Percentiles rank a stretch among this genome's conserved stretches.
Conservation (phyloP, 2,329 filamentous ascomycete genomes). For the Neocatenulostroma microsporum region DNA sequence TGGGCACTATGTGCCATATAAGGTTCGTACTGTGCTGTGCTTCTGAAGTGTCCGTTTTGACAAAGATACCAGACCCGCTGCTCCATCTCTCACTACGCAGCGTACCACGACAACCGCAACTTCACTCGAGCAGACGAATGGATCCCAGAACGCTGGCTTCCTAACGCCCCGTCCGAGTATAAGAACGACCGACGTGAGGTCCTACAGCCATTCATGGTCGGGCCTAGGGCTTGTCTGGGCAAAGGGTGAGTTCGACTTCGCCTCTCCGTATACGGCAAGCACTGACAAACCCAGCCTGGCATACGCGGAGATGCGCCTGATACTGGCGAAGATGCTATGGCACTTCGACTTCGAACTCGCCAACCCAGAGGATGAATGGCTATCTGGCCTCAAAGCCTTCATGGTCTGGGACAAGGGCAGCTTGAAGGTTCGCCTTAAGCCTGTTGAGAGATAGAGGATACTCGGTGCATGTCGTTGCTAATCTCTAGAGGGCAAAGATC, state of each 20-base stretch:
- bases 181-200: conserved; percentile 20
- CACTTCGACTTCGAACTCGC: conserved; percentile 32
- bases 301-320: conserved; percentile 30
- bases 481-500: too few species aligned
- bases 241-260: conserved; percentile 21
- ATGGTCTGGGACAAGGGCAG: conserved; percentile 5
- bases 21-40: neutral
- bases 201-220: conserved; percentile 27
- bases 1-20: conserved; percentile 21
- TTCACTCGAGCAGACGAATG: conserved; percentile 19
- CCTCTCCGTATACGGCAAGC: neutral
- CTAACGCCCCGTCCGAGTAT: conserved; percentile 11
- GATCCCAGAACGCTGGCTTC: conserved; percentile 26
- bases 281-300: conserved; percentile 19
- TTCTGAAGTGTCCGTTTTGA: neutral
- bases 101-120: conserved; percentile 17
- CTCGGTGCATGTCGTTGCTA: too few species aligned
- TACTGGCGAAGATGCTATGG: conserved; percentile 33
- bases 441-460: conserved; percentile 3
- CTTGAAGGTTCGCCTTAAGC: conserved; percentile 4
- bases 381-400: neutral
- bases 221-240: conserved; percentile 23
- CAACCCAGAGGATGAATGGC: conserved; percentile 15
- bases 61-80: neutral
- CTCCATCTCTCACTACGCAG: conserved; percentile 16